Percentiles rank a stretch among this genome's conserved stretches.
Evolutionary conservation across 805 yeast species (phyloP).

Genomic region (Jamesozyma hellenica): DNA sequence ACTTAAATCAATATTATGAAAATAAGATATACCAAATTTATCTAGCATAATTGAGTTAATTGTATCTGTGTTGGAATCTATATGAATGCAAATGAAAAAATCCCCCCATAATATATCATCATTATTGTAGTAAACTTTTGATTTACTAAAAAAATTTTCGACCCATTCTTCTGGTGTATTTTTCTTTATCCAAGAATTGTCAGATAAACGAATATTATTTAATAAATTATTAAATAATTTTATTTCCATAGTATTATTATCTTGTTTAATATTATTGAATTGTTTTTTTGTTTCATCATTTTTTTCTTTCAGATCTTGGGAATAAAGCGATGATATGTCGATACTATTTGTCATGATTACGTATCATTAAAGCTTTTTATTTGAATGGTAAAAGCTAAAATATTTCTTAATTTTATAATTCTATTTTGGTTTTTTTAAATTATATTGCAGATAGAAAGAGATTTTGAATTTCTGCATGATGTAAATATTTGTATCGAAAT

Average conservation of each 20-base stretch:
- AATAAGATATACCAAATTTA: conserved; percentile 55
- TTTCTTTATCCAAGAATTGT: conserved; percentile 2
- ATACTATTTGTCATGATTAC: neutral
- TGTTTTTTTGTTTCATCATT: neutral
- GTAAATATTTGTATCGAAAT: too few species aligned
- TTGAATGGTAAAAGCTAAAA: too few species aligned
- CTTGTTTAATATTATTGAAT: neutral
- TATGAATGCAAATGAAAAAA: conserved; percentile 18
- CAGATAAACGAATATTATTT: conserved; percentile 1
- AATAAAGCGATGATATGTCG: conserved; percentile 10
- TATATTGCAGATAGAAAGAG: too few species aligned
- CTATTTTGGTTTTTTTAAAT: too few species aligned
- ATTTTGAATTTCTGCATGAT: too few species aligned
- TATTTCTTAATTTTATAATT: too few species aligned
- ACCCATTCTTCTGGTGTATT: conserved; percentile 14
- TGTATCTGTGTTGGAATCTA: conserved; percentile 27
- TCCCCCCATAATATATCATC: conserved; percentile 26
- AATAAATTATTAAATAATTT: conserved; percentile 10
- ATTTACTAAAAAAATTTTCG: conserved; percentile 12
- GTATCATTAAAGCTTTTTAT: too few species aligned
- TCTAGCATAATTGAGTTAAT: conserved; percentile 49
- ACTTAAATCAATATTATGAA: conserved; percentile 47
- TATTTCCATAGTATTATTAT: conserved; percentile 1
- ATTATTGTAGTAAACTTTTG: conserved; percentile 18
- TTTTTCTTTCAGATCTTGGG: conserved; percentile 1